Conservation (phyloP, 495 filamentous ascomycete species). For the Amphirosellinia nigrospora region DNA sequence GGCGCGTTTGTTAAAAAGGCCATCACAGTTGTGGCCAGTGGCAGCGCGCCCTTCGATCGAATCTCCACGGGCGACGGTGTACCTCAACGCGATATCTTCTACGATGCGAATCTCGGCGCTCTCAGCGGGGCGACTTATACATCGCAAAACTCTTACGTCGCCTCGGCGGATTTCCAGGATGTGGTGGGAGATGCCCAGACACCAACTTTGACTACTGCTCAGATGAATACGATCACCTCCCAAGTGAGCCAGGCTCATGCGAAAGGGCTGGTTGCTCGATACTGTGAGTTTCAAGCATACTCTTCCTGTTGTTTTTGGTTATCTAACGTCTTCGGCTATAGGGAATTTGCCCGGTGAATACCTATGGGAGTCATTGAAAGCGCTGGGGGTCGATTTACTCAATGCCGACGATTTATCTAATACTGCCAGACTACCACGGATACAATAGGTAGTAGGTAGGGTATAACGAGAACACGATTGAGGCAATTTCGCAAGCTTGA, state of each 20-base stretch:
- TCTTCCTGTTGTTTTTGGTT: constrained; percentile 35
- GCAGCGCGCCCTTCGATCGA: constrained; percentile 68
- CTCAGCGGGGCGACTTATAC: constrained; percentile 45
- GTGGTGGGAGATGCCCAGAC: constrained; percentile 40
- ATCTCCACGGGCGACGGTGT: constrained; percentile 46
- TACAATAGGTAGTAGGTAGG: constrained; percentile 19
- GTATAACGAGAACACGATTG: background rate
- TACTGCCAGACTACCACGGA: constrained; percentile 37
- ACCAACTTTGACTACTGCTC: constrained; percentile 44
- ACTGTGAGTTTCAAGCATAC: constrained; percentile 61
- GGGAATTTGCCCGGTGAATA: constrained; percentile 64
- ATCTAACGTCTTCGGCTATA: constrained; percentile 7
- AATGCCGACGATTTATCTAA: constrained; percentile 72
- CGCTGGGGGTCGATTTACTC: constrained; percentile 69
- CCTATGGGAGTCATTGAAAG: constrained; percentile 69
- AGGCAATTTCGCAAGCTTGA: background rate
- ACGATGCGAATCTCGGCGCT: constrained; percentile 59
- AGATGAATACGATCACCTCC: constrained; percentile 61
- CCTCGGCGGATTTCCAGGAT: constrained; percentile 52
- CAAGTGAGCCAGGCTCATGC: constrained; percentile 68
- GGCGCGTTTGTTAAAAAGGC: constrained; percentile 56
- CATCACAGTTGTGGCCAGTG: constrained; percentile 75
- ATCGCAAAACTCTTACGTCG: constrained; percentile 53
- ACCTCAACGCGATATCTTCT: constrained; percentile 64
- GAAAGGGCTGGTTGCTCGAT: constrained; percentile 70